Base-by-base conservation (phyloP, 2,329 filamentous ascomycete species). In the Alternaria incomplexa region DNA sequence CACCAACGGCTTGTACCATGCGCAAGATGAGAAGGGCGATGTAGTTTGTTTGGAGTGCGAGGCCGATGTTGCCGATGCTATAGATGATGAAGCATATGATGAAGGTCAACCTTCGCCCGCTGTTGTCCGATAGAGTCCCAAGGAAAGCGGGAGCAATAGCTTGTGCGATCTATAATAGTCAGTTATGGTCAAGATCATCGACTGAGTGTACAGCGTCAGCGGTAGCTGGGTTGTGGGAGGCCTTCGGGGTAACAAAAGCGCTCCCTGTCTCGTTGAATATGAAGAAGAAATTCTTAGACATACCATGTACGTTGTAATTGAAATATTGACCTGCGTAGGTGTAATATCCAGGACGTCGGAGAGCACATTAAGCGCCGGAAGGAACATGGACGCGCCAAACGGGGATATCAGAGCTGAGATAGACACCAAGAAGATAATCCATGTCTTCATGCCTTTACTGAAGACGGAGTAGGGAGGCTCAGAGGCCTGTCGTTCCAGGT, bases 131-230 rank as follows among this genome's bases (percentile, higher is more conserved):
- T 63, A 87, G 81, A 46, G 83, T 83, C 4, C 82, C 85, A 32
- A 87, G 79, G 28, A 87, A 80, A 32, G 85, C 82, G 23, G 85
- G 85, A 1, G 85, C 83, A 13, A 88, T 78, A 1, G 84, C 86
- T 81, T 88, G 86, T 7, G 76, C 73, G 30, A 79, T 73, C 74
- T 78, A 20, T 9, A 1, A 17, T 5, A 5, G 48, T 76, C 32
- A 75, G 66, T 36, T 32, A 3, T 10, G 32, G 30, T 30, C 23
- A 40, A 22, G 13, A 22, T 23, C 22, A 12, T 52, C 13, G 28
- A 30, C 32, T 17, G 13, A 25, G 4, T 28, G 13, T 30, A 52
- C 47, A 15, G 22, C 20, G 20, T n/a, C 48, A 23, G 28, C 28
- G 48, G 26, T 36, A 20, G 17, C 20, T 23, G 28, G 32, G 26